These are phyloP conservation scores for Heritiera littoralis DNA, from an alignment of 345 rosid genomes.

Conservation along the genomic window DNA sequence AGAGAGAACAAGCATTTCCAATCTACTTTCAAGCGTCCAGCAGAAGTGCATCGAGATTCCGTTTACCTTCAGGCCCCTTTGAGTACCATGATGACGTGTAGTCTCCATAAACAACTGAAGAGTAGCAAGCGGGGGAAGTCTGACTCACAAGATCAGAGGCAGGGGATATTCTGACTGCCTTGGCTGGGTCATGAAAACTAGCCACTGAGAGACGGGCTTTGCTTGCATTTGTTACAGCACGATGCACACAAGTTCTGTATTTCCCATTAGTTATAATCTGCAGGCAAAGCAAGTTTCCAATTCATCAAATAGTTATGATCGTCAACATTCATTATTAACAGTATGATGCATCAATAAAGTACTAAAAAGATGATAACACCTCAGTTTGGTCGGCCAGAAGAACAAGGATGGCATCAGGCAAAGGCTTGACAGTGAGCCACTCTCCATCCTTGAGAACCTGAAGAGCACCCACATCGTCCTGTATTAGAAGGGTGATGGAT, in stretches of 20 bases:
- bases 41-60: constrained; percentile 67
- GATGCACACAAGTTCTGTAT: constrained; percentile 68
- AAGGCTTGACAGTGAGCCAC: constrained; percentile 68
- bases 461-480: constrained; percentile 82
- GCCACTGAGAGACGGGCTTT: constrained; percentile 73
- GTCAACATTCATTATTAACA: not conserved
- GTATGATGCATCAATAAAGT: not conserved
- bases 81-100: constrained; percentile 80
- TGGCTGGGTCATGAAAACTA: constrained; percentile 85
- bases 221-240: constrained; percentile 65
- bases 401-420: constrained; percentile 64
- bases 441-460: constrained; percentile 64
- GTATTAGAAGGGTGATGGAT: constrained; percentile 74
- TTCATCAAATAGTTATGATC: constrained; percentile 9
- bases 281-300: constrained; percentile 10
- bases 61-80: constrained; percentile 78
- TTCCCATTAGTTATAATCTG: constrained; percentile 82
- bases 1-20: not conserved
- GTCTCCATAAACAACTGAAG: constrained; percentile 57
- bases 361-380: constrained; percentile 40
- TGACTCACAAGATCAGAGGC: constrained; percentile 45
- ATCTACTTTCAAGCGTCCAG: constrained; percentile 11
- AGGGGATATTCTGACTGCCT: constrained; percentile 60
- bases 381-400: constrained; percentile 81
- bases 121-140: constrained; percentile 45